Evolutionary conservation across 2,329 filamentous ascomycete genomes (phyloP).

Genomic region (Cladosporium halotolerans): DNA sequence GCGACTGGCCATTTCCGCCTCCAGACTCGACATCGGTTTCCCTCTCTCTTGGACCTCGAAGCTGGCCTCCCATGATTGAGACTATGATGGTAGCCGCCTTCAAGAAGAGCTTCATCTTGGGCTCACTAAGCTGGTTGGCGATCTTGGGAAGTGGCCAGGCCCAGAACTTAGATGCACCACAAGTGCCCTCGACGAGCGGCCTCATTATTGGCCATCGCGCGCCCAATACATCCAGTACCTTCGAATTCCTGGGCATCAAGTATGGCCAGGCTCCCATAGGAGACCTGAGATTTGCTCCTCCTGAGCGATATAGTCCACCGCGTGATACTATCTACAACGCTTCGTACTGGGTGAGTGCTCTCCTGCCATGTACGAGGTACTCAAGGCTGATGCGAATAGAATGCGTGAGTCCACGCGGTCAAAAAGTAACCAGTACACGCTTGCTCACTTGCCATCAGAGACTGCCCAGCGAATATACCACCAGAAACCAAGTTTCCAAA

Average conservation of each 20-base stretch:
- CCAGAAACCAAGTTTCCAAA: slow-evolving; percentile 20
- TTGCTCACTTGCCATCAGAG: background rate
- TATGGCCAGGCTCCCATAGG: slow-evolving; percentile 32
- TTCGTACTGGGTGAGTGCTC: slow-evolving; percentile 1
- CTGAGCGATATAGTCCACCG: slow-evolving; percentile 1
- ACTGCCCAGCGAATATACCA: slow-evolving; percentile 17
- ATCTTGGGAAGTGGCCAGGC: background rate
- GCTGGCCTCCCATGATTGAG: too few species aligned
- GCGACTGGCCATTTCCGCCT: too few species aligned
- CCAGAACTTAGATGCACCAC: background rate
- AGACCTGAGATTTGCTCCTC: slow-evolving; percentile 29
- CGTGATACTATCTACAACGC: slow-evolving; percentile 7
- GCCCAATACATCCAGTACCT: background rate
- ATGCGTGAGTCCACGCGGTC: background rate
- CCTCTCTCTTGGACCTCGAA: too few species aligned
- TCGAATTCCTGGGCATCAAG: slow-evolving; percentile 32
- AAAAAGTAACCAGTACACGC: background rate
- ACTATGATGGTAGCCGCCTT: too few species aligned
- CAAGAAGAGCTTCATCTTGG: too few species aligned
- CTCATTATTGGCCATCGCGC: background rate
- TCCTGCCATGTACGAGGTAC: background rate
- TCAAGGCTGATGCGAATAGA: background rate
- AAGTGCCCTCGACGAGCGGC: slow-evolving; percentile 1
- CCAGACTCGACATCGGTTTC: too few species aligned
- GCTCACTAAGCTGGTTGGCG: too few species aligned